A percentile compares a stretch with the other conserved stretches of the same genome.
Evolutionary conservation across 148 eudicot species (phyloP).

Genomic region (Beta vulgaris): DNA sequence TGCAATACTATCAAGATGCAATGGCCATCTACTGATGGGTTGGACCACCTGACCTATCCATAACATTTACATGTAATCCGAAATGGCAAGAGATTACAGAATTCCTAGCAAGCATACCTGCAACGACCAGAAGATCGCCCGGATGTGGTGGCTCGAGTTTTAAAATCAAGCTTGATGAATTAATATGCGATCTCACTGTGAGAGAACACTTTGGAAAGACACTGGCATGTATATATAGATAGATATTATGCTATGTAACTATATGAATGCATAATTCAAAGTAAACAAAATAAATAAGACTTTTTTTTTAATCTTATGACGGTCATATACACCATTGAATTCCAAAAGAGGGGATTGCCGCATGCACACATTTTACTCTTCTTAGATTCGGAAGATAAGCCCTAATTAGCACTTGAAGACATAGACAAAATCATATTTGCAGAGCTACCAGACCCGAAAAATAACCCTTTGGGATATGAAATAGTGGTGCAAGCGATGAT

Average conservation of each 20-base stretch:
- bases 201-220: slow-evolving; percentile 2
- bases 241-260: no score
- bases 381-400: slow-evolving; percentile 10
- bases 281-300: no score
- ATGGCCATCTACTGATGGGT: slow-evolving; percentile 18
- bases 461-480: background rate
- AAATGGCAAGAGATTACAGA: slow-evolving; percentile 22
- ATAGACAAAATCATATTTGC: slow-evolving; percentile 21
- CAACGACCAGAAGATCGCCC: slow-evolving; percentile 14
- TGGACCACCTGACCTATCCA: slow-evolving; percentile 20
- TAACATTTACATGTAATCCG: slow-evolving; percentile 26
- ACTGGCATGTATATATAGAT: slow-evolving; percentile 12
- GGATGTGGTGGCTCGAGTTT: slow-evolving; percentile 18
- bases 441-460: slow-evolving; percentile 15
- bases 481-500: background rate
- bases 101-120: background rate
- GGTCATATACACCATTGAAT: slow-evolving; percentile 31
- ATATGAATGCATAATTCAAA: no score
- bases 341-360: slow-evolving; percentile 17
- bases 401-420: background rate
- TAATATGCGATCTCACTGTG: slow-evolving; percentile 4
- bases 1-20: slow-evolving; percentile 31
- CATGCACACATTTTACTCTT: slow-evolving; percentile 16
- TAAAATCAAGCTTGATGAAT: slow-evolving; percentile 24
- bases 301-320: no score